phyloP scores from a whole-genome alignment of 345 rosid genomes.

The Passiflora organensis region DNA sequence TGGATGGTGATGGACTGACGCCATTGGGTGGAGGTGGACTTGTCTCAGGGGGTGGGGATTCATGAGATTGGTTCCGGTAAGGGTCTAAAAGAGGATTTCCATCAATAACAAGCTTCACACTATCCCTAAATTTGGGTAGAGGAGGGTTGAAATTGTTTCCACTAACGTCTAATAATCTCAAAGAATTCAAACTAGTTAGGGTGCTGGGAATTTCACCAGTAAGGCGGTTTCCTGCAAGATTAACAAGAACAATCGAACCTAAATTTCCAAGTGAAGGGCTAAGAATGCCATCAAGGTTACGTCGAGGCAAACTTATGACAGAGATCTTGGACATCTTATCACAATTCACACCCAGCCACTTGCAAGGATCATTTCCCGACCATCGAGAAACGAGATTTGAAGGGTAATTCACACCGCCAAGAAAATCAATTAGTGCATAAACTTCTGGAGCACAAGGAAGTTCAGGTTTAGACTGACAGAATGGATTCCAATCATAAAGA shows the following conservation, averaged over 20 bases:
- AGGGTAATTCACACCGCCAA: conserved; percentile 33
- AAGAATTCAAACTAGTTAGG: conserved; percentile 29
- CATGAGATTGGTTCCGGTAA: conserved; percentile 11
- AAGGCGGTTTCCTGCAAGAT: conserved; percentile 32
- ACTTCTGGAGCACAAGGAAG: conserved; percentile 40
- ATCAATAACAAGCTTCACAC: conserved; percentile 32
- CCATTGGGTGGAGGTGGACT: conserved; percentile 9
- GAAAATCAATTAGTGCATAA: conserved; percentile 33
- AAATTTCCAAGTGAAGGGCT: conserved; percentile 36
- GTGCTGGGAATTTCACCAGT: conserved; percentile 36
- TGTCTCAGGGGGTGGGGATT: conserved; percentile 12
- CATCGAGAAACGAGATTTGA: conserved; percentile 33
- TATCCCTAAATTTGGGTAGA: conserved; percentile 32
- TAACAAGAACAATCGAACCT: conserved; percentile 37
- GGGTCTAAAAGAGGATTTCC: conserved; percentile 40
- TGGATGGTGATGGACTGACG: conserved; percentile 14
- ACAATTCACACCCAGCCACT: conserved; percentile 43
- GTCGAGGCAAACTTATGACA: conserved; percentile 38
- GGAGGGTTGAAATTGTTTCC: conserved; percentile 42
- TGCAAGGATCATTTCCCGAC: conserved; percentile 49
- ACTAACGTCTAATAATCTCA: conserved; percentile 39
- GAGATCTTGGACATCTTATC: conserved; percentile 23
- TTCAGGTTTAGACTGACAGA: conserved; percentile 40
- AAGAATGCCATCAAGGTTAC: conserved; percentile 37
- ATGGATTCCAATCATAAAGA: conserved; percentile 32